Evolutionary conservation across 768 basidiomycete species (phyloP), one percentile per base, ranked within the genome.

Genomic region (Mycena pura): DNA sequence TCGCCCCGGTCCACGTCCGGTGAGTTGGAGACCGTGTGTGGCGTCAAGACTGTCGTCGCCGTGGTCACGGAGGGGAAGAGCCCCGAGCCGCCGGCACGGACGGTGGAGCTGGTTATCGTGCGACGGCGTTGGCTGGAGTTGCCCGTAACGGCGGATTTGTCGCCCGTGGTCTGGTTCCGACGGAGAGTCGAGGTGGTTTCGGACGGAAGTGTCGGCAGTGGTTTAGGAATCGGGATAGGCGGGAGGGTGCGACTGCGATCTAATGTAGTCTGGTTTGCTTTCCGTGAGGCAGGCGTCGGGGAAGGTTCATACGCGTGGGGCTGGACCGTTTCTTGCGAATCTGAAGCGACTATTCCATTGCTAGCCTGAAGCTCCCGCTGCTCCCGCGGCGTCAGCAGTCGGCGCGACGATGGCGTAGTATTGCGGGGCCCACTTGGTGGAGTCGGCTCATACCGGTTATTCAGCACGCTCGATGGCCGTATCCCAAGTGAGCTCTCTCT

Each of bases 11-110:
- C 76, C 66, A 21, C 57, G 62, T 58, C 74, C 74, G 28, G 78
- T 76, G 80, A 73, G 59, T 80, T 82, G 5, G 85, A 84, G 5
- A 86, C 88, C 0, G 87, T 91, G 63, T 88, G 86, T 0, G 84
- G 72, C 1, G 88, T 89, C 13, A 91, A 55, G 15, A 87, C 87
- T 17, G 89, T 92, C 34, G 90, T 91, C 0, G 85, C 81, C 0
- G 84, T 83, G 3, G 83, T 85, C 32, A 87, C 69, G 8, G 80
- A 66, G 10, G 85, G 79, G 46, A 84, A 82, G n/a, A 79, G 73
- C 15, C 82, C 68, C 7, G 53, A 31, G 49, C 70, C 69, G 48
- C 73, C 74, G 65, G 59, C 70, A 11, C 73, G 73, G 47, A 75
- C 69, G 27, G 73, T 76, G 24, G 70, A 70, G 44, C 78, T 73